Conservation (phyloP, 306 rosid genomes). For the Benincasa hispida region DNA sequence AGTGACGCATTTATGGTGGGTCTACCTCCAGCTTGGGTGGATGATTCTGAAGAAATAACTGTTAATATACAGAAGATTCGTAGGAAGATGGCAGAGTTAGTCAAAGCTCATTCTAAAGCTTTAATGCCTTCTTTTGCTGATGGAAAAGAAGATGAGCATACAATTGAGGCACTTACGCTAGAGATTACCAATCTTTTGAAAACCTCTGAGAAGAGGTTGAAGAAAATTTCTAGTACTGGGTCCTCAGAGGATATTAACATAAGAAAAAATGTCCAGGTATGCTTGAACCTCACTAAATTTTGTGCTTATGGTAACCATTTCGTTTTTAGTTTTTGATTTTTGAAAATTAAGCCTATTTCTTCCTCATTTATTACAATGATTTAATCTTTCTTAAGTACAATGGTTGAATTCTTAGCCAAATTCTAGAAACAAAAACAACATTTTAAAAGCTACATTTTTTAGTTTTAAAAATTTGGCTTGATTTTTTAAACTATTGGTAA, state of each 20-base stretch:
- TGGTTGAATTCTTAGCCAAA: no score
- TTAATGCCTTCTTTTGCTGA: constrained; percentile 71
- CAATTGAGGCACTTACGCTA: constrained; percentile 46
- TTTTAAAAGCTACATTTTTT: no score
- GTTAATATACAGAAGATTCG: constrained; percentile 41
- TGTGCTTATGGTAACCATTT: no score
- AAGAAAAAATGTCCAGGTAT: constrained; percentile 69
- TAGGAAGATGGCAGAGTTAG: constrained; percentile 47
- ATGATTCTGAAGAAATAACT: constrained; percentile 62
- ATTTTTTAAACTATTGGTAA: no score
- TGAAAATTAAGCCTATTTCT: no score
- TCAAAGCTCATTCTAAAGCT: constrained; percentile 59
- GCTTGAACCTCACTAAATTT: constrained; percentile 1
- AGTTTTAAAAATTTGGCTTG: no score
- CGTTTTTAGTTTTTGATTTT: no score
- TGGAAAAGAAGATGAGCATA: constrained; percentile 51
- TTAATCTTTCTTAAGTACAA: no score
- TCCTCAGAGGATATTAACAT: constrained; percentile 62
- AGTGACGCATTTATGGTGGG: constrained; percentile 66
- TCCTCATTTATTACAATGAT: no score
- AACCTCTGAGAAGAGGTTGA: constrained; percentile 46
- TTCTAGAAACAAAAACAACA: no score
- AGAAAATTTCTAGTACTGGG: constrained; percentile 38
- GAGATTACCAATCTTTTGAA: constrained; percentile 58
- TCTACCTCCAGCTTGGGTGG: constrained; percentile 77